Percentiles rank a stretch among this genome's conserved stretches.
These are phyloP conservation scores for Aurantiochytrium sp. DNA, from an alignment of 108 stramenopile species.

Conservation along the genomic window DNA sequence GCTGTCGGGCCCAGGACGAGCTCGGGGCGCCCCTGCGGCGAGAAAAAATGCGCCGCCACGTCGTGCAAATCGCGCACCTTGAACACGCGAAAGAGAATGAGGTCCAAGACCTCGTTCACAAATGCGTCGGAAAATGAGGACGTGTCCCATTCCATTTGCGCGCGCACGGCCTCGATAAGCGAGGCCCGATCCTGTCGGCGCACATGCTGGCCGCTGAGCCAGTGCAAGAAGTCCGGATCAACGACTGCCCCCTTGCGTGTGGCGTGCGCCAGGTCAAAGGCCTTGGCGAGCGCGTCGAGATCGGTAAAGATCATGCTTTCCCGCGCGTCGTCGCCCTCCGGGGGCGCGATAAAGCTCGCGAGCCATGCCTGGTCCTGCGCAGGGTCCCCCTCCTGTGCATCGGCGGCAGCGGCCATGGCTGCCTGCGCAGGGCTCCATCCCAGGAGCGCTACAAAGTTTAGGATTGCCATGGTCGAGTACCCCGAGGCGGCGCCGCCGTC, in stretches of 20 bases:
- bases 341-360: not conserved
- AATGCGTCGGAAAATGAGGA: not conserved
- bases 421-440: slow-evolving; percentile 34
- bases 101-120: not conserved
- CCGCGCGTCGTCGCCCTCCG: not conserved
- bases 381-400: not conserved
- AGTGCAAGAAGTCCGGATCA: slow-evolving; percentile 17
- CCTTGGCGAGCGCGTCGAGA: not conserved
- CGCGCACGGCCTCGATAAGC: not conserved
- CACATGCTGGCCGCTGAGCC: slow-evolving; percentile 25
- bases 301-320: slow-evolving; percentile 25
- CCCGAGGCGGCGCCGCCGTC: not conserved
- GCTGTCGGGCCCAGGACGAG: not conserved
- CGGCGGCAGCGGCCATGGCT: not conserved
- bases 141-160: not conserved
- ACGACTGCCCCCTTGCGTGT: slow-evolving; percentile 19
- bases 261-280: not conserved
- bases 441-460: slow-evolving; percentile 33
- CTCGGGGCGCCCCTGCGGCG: not conserved
- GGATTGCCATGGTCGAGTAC: slow-evolving; percentile 18
- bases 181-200: not conserved
- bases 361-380: not conserved
- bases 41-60: not conserved
- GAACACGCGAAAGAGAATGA: slow-evolving; percentile 1
- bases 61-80: not conserved